Evolutionary conservation across 1,284 basidiomycete species (phyloP), one percentile per base, ranked within the genome.

Genomic region (Stereum hirsutum): DNA sequence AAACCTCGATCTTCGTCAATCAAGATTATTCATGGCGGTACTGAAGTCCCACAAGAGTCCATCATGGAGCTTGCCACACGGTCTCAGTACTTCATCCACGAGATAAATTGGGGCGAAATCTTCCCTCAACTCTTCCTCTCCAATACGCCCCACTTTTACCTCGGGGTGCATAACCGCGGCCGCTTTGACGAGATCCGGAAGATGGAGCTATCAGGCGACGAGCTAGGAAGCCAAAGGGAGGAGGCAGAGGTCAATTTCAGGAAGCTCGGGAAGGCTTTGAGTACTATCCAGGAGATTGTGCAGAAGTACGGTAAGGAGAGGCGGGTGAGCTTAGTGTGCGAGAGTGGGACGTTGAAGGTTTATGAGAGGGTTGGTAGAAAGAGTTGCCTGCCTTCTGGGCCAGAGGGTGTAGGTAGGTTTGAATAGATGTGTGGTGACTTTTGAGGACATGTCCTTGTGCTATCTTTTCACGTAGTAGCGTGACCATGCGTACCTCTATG

Each of bases 311-410:
- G 73, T 2, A 55, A 63, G 48, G 53, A 54, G 1, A 69, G 64
- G 2, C 54, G 69, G 19, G 55, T 78, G 20, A 72, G 64, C 50
- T 52, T 78, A 19, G 66, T 78, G 12, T 75, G 67, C 46, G 50
- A 56, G 25, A 52, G 53, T 14, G 69, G 72, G 1, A 53, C 55
- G 6, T 44, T 77, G 50, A 50, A 60, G 44, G 60, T 74, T 3
- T 74, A 66, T 43, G 55, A 71, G 49, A 61, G 71, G 37, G 59
- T 41, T 30, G 60, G 57, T 36, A 48, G 58, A 25, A 59, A 59
- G 2, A 64, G 63, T 40, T 65, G 58, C 44, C 58, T 75, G 33
- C 66, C 72, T n/a, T n/a, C n/a, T n/a, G n/a, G n/a, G n/a, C n/a
- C n/a, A n/a, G n/a, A n/a, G n/a, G n/a, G n/a, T n/a, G n/a, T n/a